Base-by-base conservation (phyloP, 768 basidiomycete species). In the Lactifluus echinatus region DNA sequence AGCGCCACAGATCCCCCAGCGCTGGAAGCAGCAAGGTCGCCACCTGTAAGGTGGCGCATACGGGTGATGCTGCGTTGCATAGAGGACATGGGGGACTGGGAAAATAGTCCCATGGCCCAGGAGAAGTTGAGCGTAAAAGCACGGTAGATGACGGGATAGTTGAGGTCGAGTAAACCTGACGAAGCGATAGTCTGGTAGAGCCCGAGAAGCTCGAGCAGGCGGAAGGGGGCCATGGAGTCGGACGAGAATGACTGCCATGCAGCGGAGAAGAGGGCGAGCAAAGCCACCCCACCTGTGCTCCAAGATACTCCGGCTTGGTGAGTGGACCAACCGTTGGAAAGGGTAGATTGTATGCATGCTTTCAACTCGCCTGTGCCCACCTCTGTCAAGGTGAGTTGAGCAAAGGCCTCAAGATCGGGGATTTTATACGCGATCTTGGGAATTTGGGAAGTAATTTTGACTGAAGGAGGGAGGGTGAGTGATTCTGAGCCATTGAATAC, bases 401-500 rank as follows among this genome's bases (percentile, higher is more conserved):
- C 93, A 65, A 81, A 93, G 17, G 89, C 93, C 68, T 97, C 93
- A 5, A 97, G 76, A 70, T 99, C 89, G 4, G 95, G 95, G 36
- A 99, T 86, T 40, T 76, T 72, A 69, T 84, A 99, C 0, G 89
- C 92, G 50, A 95, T 89, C 21, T 70, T 69, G 0, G 93, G 93
- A n/a, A 94, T 76, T 56, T 73, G 70, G 36, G 74, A 70, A 21
- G 75, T 65, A 40, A 90, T 73, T 40, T 78, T 76, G 44, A 86
- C 69, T 23, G 81, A 79, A 29, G 76, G 66, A 0, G 88, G 87
- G 0, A 92, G 73, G 3, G 78, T 72, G 51, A 92, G 71, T 3
- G 83, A 78, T 66, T 87, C 84, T 5, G 83, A 78, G 46, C 92
- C 93, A n/a, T 83, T 85, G 66, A 96, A 94, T 66, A 93, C 89